Base-by-base conservation (phyloP, 2,329 filamentous ascomycete species). In the Gremmenia infestans region DNA sequence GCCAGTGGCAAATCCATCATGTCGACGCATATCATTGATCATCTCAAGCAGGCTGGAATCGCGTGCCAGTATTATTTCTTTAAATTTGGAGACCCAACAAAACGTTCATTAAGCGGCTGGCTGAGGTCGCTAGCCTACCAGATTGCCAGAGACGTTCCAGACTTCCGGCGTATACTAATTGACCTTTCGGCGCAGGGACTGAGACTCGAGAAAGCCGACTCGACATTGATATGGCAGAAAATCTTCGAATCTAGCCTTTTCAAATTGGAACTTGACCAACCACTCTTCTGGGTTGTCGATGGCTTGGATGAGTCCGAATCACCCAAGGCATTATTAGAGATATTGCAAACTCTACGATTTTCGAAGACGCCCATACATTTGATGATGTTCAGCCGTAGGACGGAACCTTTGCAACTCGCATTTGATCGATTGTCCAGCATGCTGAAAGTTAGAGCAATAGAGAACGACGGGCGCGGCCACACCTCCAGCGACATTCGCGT, bases 1-100 rank as follows among this genome's bases (percentile, higher is more conserved):
- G 71, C 58, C 1, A 65, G 51, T 42, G 71, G 71, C 4, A 73
- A 73, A 45, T 71, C 71, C 2, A 64, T 72, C 9, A 23, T 69
- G 11, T 62, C 68, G 5, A 57, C 68, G 3, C 66, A 55, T 54
- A 53, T 67, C 36, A 66, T 71, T 45, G 57, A 68, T 28, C 55
- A 63, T 43, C 57, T 68, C 9, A 53, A 47, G 25, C 51, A 60
- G n/a, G 14, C 39, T 19, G 59, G 51, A 19, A 19, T 43, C 14
- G 19, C 14, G 5, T 66, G 60, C 56, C 55, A 59, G 5, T 73
- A 69, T 49, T 70, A 63, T 50, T 71, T 69, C 50, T 67, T 72
- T 53, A 56, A 59, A 32, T 66, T 61, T 52, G 62, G 62, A 11
- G 64, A 72, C 47, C 60, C 60, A 28, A 54, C 19, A 12, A 70